Base-by-base conservation (phyloP, 257 asterid genomes). In the Perilla frutescens region DNA sequence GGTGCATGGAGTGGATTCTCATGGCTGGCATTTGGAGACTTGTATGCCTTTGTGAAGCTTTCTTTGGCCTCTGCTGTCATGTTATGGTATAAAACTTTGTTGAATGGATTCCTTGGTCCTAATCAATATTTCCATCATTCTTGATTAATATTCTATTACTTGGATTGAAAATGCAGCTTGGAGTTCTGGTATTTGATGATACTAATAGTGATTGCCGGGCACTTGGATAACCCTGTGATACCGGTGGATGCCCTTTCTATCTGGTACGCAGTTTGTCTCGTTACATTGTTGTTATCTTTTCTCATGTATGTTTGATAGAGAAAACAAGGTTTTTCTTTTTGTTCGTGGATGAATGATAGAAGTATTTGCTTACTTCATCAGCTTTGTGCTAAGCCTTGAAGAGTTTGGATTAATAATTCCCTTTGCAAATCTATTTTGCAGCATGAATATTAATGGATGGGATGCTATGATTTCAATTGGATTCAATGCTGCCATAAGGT, bases 1-100 rank as follows among this genome's bases (percentile, higher is more conserved):
- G 96, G 96, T 32, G 96, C 96, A 20, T 89, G 96, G 97, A 79
- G 72, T 68, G 97, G 97, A 8, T 91, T 91, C 81, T 87, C 96
- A 0, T 86, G 86, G 89, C 72, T 82, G 72, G 96, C 97, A 2
- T 91, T 91, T 66, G 88, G 62, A 10, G 96, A 88, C 80, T 74
- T 91, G 85, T 85, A 14, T 15, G 84, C 84, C 31, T 88, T 91
- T 60, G 71, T 89, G 68, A 89, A 85, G 77, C 95, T 91, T 1
- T 91, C 97, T 15, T 29, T 91, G 62, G 90, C 96, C 63, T 91
- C 97, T 65, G 96, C 97, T 36, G 56, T 91, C 8, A 91, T 91
- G 97, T 64, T 91, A 54, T 89, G 97, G 97, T 91, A 20, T 91
- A 68, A 80, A 60, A 39, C 10, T 9, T 55, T 0, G 7, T 10